Base-by-base conservation (phyloP, 768 basidiomycete genomes). In the Leccinellum rugosiceps region DNA sequence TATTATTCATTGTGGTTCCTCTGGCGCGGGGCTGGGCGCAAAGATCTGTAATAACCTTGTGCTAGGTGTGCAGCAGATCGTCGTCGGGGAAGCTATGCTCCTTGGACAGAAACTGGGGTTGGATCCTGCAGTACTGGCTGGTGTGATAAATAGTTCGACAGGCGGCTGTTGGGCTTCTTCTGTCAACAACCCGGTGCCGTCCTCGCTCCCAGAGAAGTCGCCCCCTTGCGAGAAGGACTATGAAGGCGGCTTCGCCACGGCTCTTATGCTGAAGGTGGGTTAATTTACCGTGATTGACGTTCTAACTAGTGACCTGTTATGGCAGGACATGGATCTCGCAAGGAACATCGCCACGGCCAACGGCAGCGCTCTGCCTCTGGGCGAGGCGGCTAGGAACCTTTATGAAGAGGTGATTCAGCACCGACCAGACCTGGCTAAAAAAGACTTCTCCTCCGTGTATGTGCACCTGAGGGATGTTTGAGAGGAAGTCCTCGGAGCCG, bases 31-130 rank as follows among this genome's bases (percentile, higher is more conserved):
- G 1, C 74, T 95, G 10, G 92, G 83, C 1, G 92, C 92, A 2
- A 95, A 95, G 75, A 92, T 95, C 35, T 93, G 91, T 75, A 95
- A 94, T 73, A 95, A 95, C 70, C 76, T 87, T 28, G 77, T 89
- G 25, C 74, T 90, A 43, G 90, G 88, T 4, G 87, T 90, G 3
- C 80, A 94, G 65, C 92, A 94, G 72, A 83, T 92, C 53, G 90
- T 86, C 15, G 83, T 91, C 1, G 88, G 82, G n/a, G 94, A 96
- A 72, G 92, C 88, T 4, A 95, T 96, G 93, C 73, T 94, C 5
- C 78, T 95, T 10, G 94, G 94, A 4, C 80, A 84, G 70, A 85
- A 81, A 56, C 75, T 95, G n/a, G 94, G 93, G 3, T 74, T 96
- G 55, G 80, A 92, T 47, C 83, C 92, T 17, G 78, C 79, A 9